Conservation (phyloP, 306 rosid genomes). For the Psophocarpus tetragonolobus region DNA sequence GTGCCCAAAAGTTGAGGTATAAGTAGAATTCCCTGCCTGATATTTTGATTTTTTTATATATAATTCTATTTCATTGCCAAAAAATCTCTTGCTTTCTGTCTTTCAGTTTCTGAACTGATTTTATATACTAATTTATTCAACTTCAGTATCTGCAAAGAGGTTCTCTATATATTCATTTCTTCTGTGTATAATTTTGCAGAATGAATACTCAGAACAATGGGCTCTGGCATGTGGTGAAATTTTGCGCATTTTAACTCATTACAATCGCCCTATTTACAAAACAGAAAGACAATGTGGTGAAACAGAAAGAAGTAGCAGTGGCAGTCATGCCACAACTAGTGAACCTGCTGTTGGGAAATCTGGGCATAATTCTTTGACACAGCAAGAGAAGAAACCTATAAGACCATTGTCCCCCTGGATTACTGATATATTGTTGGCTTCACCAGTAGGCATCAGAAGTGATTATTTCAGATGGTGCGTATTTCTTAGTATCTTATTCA, state of each 20-base stretch:
- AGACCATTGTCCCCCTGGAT: slow-evolving; percentile 98
- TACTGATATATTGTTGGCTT: slow-evolving; percentile 85
- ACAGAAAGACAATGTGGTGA: slow-evolving; percentile 58
- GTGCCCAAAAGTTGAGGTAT: slow-evolving; percentile 88
- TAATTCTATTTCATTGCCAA: background rate
- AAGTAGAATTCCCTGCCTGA: slow-evolving; percentile 30
- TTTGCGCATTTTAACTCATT: slow-evolving; percentile 92
- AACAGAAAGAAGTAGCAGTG: slow-evolving; percentile 85
- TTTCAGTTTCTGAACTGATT: background rate
- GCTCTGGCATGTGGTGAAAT: slow-evolving; percentile 97
- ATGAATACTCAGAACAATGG: slow-evolving; percentile 96
- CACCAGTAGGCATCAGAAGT: slow-evolving; percentile 91
- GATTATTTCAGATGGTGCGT: slow-evolving; percentile 98
- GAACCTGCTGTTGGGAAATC: slow-evolving; percentile 56
- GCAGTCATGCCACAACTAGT: slow-evolving; percentile 83
- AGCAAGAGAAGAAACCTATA: slow-evolving; percentile 82
- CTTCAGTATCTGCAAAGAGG: slow-evolving; percentile 7
- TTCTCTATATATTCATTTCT: slow-evolving; percentile 18
- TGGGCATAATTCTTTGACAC: slow-evolving; percentile 46
- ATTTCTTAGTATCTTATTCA: background rate
- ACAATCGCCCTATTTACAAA: slow-evolving; percentile 93
- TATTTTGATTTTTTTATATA: slow-evolving; percentile 26
- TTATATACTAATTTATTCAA: background rate
- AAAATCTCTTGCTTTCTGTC: slow-evolving; percentile 4
- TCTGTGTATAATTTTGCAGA: slow-evolving; percentile 49